Base-by-base conservation (phyloP, 805 yeast genomes). In the Dipodascus geniculatus region DNA sequence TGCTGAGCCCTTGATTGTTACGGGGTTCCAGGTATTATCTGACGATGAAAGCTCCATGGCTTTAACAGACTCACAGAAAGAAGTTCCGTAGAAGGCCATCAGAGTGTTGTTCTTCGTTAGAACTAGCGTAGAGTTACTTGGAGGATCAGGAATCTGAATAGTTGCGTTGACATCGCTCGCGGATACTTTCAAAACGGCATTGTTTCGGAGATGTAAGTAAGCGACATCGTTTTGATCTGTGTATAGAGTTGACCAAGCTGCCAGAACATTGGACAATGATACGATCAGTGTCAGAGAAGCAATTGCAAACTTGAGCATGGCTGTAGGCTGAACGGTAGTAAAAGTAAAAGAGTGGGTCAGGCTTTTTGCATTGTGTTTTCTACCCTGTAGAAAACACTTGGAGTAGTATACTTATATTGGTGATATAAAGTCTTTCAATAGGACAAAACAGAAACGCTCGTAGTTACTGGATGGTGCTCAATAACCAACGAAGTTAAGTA, bases 21-120 rank as follows among this genome's bases (percentile, higher is more conserved):
- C 38, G 2, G 16, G 16, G n/a, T n/a, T 42, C 57, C 54, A 48
- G 42, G n/a, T 23, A 42, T 48, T 42, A 14, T 51, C 42, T 8
- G 42, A 14, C n/a, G 50, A n/a, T 11, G 28, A n/a, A 24, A 33
- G 55, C 14, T 35, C 19, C 6, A 57, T 47, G 16, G 57, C 56
- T 22, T 16, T 16, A 4, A 51, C 23, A 11, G 48, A n/a, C 4
- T 24, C 24, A 14, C 24, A 19, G 14, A 52, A 51, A n/a, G 54
- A 31, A 17, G 48, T 51, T 8, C 35, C 52, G 35, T 33, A 53
- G 22, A 24, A n/a, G 3, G 33, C 23, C 9, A 51, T 22, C 38
- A 17, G 14, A 22, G 48, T 53, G 14, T 19, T 22, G 3, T 35
- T 38, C 3, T 22, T 38, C 22, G 23, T 31, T n/a, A 53, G 42